Conservation (phyloP, 1,284 basidiomycete genomes). For the Albatrellus sp. region DNA sequence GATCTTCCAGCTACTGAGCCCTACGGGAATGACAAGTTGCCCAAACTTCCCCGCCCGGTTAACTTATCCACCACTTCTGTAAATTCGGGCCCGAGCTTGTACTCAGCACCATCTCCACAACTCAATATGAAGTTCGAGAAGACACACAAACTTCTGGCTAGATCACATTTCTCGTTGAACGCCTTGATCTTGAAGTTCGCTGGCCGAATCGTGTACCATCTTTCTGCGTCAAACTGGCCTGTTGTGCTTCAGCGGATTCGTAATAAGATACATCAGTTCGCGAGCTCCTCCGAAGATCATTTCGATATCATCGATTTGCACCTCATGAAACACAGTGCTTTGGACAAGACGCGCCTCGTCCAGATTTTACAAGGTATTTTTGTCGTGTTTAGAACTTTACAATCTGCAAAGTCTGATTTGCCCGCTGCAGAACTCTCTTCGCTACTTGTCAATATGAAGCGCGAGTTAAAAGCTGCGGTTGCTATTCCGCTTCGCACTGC, state of each 20-base stretch:
- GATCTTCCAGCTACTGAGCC: constrained; percentile 5
- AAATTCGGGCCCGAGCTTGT: constrained; percentile 24
- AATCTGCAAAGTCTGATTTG: background rate
- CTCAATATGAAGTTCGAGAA: constrained; percentile 47
- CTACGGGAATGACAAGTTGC: constrained; percentile 12
- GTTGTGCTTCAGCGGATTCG: constrained; percentile 69
- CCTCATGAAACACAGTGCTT: constrained; percentile 59
- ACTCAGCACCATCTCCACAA: constrained; percentile 28
- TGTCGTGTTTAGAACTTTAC: background rate
- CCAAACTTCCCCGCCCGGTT: constrained; percentile 16
- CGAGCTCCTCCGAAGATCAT: constrained; percentile 37
- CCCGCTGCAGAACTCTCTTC: constrained; percentile 58
- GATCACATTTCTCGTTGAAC: constrained; percentile 44
- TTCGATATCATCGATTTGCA: constrained; percentile 64
- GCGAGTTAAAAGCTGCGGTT: constrained; percentile 62
- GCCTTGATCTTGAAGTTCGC: constrained; percentile 54
- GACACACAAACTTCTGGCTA: constrained; percentile 52
- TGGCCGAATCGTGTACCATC: constrained; percentile 75
- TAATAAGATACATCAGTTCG: constrained; percentile 57
- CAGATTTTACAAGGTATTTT: constrained; percentile 51
- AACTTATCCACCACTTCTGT: constrained; percentile 34
- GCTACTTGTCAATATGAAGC: constrained; percentile 75
- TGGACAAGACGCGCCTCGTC: constrained; percentile 53
- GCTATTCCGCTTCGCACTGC: constrained; percentile 68
- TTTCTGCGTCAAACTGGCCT: constrained; percentile 86